A percentile compares a stretch with the other conserved stretches of the same genome.
These are phyloP conservation scores for Phytopythium cucurbitacearum DNA, from an alignment of 352 stramenopile genomes.

Conservation along the genomic window DNA sequence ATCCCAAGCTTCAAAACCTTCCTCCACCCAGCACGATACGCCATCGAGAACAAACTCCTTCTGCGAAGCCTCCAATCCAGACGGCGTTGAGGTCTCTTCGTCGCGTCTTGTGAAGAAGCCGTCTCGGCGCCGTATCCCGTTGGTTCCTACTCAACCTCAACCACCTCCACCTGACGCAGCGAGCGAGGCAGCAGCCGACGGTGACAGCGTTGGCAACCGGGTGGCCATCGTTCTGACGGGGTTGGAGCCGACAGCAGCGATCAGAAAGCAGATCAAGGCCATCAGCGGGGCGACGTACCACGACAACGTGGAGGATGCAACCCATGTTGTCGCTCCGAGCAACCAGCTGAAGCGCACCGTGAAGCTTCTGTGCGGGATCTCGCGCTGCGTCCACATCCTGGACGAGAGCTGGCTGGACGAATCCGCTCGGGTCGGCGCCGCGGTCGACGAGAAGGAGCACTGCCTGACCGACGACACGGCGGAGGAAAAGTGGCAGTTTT, in stretches of 20 bases:
- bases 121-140: not conserved
- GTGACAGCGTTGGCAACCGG: not conserved
- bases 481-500: slow-evolving; percentile 49
- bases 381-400: slow-evolving; percentile 46
- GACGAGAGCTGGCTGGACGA: slow-evolving; percentile 42
- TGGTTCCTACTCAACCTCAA: not conserved
- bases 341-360: slow-evolving; percentile 49
- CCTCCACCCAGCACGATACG: no score
- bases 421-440: slow-evolving; percentile 21
- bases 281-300: slow-evolving; percentile 41
- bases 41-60: no score
- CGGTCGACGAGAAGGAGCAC: slow-evolving; percentile 30
- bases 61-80: no score
- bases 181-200: not conserved
- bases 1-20: no score
- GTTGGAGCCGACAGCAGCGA: slow-evolving; percentile 28
- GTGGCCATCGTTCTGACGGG: slow-evolving; percentile 48
- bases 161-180: not conserved
- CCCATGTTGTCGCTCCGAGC: slow-evolving; percentile 40
- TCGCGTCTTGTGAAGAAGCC: no score
- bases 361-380: slow-evolving; percentile 55
- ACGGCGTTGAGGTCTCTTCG: no score
- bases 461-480: slow-evolving; percentile 34
- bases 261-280: slow-evolving; percentile 38
- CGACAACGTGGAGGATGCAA: slow-evolving; percentile 34